Conservation (phyloP, 73 alveolate genomes). For the Durusdinium trenchii region DNA sequence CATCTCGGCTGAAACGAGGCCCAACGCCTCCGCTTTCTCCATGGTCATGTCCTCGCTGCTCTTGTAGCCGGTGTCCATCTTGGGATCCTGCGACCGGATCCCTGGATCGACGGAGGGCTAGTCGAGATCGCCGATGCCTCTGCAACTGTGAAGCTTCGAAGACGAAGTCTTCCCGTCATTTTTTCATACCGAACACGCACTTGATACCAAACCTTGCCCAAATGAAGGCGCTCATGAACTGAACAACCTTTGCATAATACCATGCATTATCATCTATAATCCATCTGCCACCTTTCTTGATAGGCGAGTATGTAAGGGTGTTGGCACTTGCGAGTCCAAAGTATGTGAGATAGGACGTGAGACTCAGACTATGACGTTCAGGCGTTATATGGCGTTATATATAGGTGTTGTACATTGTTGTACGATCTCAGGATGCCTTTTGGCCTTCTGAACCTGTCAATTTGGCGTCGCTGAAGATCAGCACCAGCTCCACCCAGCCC, state of each 20-base stretch:
- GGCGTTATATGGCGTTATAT: neutral
- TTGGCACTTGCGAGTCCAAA: neutral
- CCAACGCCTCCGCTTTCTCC: conserved; percentile 27
- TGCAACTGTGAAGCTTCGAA: neutral
- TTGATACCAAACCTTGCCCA: neutral
- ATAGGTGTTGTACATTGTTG: neutral
- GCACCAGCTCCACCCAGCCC: neutral
- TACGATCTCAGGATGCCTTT: neutral
- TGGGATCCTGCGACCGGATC: conserved; percentile 71
- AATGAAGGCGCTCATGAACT: neutral
- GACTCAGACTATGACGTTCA: neutral
- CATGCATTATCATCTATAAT: neutral
- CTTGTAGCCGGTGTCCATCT: conserved; percentile 80
- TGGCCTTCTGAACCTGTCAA: neutral
- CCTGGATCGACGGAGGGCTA: neutral
- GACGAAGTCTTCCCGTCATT: neutral
- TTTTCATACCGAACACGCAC: neutral
- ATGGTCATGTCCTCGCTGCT: conserved; percentile 84
- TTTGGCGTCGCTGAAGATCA: too few relatives aligned
- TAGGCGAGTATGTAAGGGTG: neutral
- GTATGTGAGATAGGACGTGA: neutral
- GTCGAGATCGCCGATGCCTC: neutral
- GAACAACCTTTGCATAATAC: neutral
- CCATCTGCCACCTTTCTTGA: too few relatives aligned
- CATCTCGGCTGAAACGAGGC: conserved; percentile 25